Conservation (phyloP, 1,139 yeast species). For the Protomyces macrosporus region DNA sequence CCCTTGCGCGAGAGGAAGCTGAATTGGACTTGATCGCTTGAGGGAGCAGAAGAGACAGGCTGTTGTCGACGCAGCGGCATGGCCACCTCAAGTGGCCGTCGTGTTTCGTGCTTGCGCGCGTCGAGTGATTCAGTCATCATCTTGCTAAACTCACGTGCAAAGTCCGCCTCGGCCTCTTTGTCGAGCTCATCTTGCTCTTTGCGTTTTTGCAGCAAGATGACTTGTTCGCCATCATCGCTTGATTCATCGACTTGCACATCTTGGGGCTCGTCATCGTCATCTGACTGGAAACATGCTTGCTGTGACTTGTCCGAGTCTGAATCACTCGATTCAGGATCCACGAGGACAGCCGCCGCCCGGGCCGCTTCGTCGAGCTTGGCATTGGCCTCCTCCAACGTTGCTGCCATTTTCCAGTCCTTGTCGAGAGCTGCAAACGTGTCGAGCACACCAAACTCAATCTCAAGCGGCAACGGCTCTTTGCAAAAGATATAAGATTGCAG, state of each 20-base stretch:
- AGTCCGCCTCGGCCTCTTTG: conserved; percentile 34
- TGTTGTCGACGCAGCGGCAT: conserved; percentile 34
- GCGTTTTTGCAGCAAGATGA: conserved; percentile 22
- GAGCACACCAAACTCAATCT: conserved; percentile 52
- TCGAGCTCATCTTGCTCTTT: conserved; percentile 26
- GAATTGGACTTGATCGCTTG: conserved; percentile 26
- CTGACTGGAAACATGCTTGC: conserved; percentile 35
- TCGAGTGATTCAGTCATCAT: conserved; percentile 38
- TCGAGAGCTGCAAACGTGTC: conserved; percentile 43
- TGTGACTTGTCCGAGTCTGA: conserved; percentile 33
- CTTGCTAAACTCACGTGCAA: conserved; percentile 39
- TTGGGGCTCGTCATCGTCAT: conserved; percentile 34
- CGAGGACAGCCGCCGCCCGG: not conserved
- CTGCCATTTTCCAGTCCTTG: conserved; percentile 43
- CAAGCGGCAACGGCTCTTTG: conserved; percentile 63
- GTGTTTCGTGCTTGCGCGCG: conserved; percentile 31
- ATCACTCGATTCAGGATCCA: conserved; percentile 31
- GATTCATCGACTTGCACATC: conserved; percentile 36
- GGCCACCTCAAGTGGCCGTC: conserved; percentile 37
- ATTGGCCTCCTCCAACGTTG: conserved; percentile 45
- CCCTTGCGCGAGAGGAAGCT: conserved; percentile 31
- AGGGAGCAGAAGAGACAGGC: not conserved
- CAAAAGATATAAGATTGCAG: conserved; percentile 72
- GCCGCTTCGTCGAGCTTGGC: conserved; percentile 33
- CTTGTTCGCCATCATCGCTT: conserved; percentile 35